These are phyloP conservation scores for Dipodascopsis uninucleata DNA, from an alignment of 805 yeast species.

Conservation along the genomic window DNA sequence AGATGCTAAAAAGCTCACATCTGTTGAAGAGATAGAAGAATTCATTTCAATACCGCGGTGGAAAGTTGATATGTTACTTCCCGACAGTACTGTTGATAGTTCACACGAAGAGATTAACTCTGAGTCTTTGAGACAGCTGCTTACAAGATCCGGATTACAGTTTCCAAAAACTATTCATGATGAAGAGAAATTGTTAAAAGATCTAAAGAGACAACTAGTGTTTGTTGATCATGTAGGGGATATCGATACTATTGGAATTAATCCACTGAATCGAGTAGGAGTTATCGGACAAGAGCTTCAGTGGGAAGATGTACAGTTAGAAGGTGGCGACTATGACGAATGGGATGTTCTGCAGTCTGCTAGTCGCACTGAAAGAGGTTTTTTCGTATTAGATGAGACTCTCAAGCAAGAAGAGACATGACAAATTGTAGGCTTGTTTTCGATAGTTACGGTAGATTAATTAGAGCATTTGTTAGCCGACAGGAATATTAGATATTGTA, in stretches of 20 bases:
- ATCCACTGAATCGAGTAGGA: slow-evolving; percentile 33
- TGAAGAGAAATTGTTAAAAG: slow-evolving; percentile 29
- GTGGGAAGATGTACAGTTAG: slow-evolving; percentile 21
- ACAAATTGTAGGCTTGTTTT: too few relatives aligned
- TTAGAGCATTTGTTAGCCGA: too few relatives aligned
- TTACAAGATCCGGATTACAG: slow-evolving; percentile 33
- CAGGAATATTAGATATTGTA: too few relatives aligned
- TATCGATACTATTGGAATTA: slow-evolving; percentile 35
- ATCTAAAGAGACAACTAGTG: slow-evolving; percentile 37
- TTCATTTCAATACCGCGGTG: slow-evolving; percentile 11
- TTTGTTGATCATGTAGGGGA: slow-evolving; percentile 40
- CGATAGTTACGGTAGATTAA: slow-evolving; percentile 5
- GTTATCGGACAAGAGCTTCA: slow-evolving; percentile 14
- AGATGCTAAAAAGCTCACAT: slow-evolving; percentile 4
- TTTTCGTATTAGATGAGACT: slow-evolving; percentile 12
- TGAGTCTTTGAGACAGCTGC: slow-evolving; percentile 29
- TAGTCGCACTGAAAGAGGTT: slow-evolving; percentile 15
- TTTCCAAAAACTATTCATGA: slow-evolving; percentile 25
- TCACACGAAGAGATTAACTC: slow-evolving; percentile 21
- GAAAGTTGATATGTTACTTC: slow-evolving; percentile 13
- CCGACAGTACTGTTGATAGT: background rate
- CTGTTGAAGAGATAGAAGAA: slow-evolving; percentile 10
- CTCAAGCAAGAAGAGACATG: too few relatives aligned
- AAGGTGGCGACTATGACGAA: slow-evolving; percentile 15
- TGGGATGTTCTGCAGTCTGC: slow-evolving; percentile 7